Percentiles rank a stretch among this genome's conserved stretches.
Evolutionary conservation across 371 early-diverging fungal genomes (phyloP).

Genomic region (Batrachochytrium dendrobatidis): DNA sequence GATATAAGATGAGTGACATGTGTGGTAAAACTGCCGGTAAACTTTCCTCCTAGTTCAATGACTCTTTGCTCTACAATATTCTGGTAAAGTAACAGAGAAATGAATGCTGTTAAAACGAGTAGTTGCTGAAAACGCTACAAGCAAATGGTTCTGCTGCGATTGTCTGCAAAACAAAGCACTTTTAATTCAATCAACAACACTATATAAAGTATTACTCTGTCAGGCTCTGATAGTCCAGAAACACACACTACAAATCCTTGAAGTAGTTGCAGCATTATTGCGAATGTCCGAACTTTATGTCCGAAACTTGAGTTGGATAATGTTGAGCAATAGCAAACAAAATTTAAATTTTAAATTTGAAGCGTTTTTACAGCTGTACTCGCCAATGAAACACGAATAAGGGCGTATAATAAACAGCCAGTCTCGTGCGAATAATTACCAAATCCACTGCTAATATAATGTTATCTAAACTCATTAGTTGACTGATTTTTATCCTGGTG

Average conservation of each 20-base stretch:
- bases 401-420: too few species aligned
- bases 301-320: too few species aligned
- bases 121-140: not conserved
- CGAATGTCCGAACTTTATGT: too few species aligned
- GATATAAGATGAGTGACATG: constrained; percentile 5
- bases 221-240: not conserved
- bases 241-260: not conserved
- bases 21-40: not conserved
- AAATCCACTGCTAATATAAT: too few species aligned
- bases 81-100: not conserved
- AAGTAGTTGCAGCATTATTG: too few species aligned
- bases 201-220: not conserved
- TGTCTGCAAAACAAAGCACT: not conserved
- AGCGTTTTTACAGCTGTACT: too few species aligned
- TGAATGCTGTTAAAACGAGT: not conserved
- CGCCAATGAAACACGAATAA: too few species aligned
- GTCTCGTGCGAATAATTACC: too few species aligned
- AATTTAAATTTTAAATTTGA: too few species aligned
- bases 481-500: too few species aligned
- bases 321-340: too few species aligned
- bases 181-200: not conserved
- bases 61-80: constrained; percentile 1
- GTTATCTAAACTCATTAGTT: too few species aligned
- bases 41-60: not conserved
- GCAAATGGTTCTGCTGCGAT: not conserved